Percentiles rank a stretch among this genome's conserved stretches.
Conservation (phyloP, 208 protist genomes). For the Trypanosoma cruzi region DNA sequence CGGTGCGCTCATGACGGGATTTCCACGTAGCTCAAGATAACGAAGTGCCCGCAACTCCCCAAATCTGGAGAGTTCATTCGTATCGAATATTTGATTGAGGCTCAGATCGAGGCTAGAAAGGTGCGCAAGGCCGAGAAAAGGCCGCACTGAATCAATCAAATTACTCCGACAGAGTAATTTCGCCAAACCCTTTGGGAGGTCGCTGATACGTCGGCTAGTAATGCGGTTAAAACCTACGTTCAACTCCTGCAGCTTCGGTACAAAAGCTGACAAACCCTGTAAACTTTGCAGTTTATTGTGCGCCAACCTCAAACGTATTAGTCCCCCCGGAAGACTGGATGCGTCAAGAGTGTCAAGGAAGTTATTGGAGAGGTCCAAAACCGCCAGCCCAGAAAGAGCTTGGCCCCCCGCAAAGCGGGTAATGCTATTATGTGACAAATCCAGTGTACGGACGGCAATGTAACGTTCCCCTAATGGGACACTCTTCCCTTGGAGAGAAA, state of each 20-base stretch:
- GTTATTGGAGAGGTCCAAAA: conserved; percentile 78
- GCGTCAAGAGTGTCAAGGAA: conserved; percentile 41
- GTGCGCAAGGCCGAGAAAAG: conserved; percentile 36
- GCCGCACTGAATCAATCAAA: conserved; percentile 42
- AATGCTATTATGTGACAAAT: conserved; percentile 76
- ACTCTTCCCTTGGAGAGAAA: conserved; percentile 14
- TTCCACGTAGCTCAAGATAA: conserved; percentile 63
- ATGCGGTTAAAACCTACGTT: conserved; percentile 69
- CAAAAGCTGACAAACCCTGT: conserved; percentile 31
- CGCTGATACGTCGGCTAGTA: conserved; percentile 37
- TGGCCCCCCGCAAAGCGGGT: conserved; percentile 66
- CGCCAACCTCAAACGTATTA: conserved; percentile 50
- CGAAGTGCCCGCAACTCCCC: conserved; percentile 44
- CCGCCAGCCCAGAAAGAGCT: conserved; percentile 38
- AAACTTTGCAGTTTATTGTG: conserved; percentile 62
- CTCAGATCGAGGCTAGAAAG: conserved; percentile 52
- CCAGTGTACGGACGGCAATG: conserved; percentile 42
- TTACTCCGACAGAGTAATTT: conserved; percentile 51
- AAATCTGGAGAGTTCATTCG: conserved; percentile 39
- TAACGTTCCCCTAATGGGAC: conserved; percentile 13
- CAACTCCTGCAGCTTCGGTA: conserved; percentile 53
- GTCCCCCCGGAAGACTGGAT: conserved; percentile 40
- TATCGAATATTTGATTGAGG: conserved; percentile 41
- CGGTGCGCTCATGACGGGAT: conserved; percentile 39
- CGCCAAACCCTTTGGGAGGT: conserved; percentile 40